Conservation (phyloP, 768 basidiomycete genomes). For the Pulveroboletus sp. region DNA sequence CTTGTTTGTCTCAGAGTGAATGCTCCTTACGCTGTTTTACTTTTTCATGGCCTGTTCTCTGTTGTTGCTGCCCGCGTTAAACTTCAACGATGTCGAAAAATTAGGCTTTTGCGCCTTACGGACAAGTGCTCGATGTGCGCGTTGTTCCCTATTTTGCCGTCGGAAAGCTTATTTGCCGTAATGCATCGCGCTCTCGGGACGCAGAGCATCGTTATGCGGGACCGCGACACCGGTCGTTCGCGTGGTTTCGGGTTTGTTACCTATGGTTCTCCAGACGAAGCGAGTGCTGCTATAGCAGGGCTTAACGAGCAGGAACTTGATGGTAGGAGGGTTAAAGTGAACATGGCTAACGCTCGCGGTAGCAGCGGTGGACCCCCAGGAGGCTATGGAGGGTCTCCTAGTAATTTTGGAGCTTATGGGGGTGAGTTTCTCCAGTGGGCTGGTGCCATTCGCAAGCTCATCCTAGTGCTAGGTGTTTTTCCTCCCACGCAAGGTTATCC, state of each 20-base stretch:
- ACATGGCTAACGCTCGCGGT: conserved; percentile 74
- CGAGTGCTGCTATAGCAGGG: conserved; percentile 66
- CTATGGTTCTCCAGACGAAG: conserved; percentile 57
- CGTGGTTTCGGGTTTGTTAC: conserved; percentile 98
- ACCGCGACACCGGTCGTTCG: conserved; percentile 95
- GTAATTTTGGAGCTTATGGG: conserved; percentile 29
- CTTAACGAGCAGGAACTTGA: conserved; percentile 93
- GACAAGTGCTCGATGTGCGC: conserved; percentile 90
- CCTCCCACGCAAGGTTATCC: no score
- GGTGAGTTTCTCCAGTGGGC: conserved; percentile 6
- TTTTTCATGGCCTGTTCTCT: conserved; percentile 24
- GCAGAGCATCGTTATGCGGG: conserved; percentile 97
- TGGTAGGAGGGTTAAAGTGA: conserved; percentile 86
- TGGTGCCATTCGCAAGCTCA: conserved; percentile 6
- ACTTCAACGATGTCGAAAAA: conserved; percentile 19
- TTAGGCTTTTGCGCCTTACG: conserved; percentile 81
- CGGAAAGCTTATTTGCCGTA: conserved; percentile 20
- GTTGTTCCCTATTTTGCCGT: conserved; percentile 32
- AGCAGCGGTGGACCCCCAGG: conserved; percentile 42
- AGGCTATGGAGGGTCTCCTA: conserved; percentile 29
- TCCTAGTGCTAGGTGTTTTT: conserved; percentile 21
- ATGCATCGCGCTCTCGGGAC: conserved; percentile 29
- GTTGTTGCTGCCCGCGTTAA: conserved; percentile 17
- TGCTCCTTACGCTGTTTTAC: conserved; percentile 29
- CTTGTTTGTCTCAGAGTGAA: conserved; percentile 31